A percentile compares a stretch with the other conserved stretches of the same genome.
Evolutionary conservation across 352 stramenopile genomes (phyloP).

Genomic region (Phytophthora quininea): DNA sequence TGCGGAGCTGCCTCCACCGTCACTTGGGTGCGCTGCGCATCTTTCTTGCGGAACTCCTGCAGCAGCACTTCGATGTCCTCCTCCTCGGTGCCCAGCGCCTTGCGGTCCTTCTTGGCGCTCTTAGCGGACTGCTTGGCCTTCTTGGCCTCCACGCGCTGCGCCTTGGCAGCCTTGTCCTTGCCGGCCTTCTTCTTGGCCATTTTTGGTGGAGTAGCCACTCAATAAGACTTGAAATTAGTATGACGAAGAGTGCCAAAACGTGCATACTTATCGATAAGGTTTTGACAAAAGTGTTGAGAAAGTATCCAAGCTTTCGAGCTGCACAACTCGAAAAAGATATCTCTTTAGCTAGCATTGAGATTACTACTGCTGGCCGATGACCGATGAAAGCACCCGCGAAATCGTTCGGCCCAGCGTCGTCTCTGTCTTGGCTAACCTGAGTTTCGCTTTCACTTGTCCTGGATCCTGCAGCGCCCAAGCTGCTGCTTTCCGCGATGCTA

Average conservation of each 20-base stretch:
- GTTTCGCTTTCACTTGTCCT: no score
- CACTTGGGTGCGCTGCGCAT: conserved; percentile 73
- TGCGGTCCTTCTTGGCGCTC: conserved; percentile 80
- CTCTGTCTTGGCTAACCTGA: no score
- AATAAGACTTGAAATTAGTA: not conserved
- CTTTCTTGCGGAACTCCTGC: conserved; percentile 81
- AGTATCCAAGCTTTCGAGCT: no score
- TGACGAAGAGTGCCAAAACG: not conserved
- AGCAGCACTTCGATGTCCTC: conserved; percentile 85
- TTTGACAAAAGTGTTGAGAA: no score
- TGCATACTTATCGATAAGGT: not conserved
- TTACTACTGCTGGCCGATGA: no score
- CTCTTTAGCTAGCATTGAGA: no score
- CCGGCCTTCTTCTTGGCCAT: conserved; percentile 76
- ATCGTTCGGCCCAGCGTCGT: no score
- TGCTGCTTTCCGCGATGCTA: no score
- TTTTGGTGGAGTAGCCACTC: conserved; percentile 14
- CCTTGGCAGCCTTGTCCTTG: conserved; percentile 75
- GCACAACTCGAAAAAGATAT: no score
- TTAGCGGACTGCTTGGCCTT: conserved; percentile 85
- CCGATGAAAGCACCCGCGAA: no score
- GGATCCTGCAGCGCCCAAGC: no score
- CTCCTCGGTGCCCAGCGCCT: conserved; percentile 74
- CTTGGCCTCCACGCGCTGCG: conserved; percentile 78
- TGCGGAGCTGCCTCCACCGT: conserved; percentile 55